A percentile compares a stretch with the other conserved stretches of the same genome.
Evolutionary conservation across 108 stramenopile genomes (phyloP).

Genomic region (Aurantiochytrium sp.): DNA sequence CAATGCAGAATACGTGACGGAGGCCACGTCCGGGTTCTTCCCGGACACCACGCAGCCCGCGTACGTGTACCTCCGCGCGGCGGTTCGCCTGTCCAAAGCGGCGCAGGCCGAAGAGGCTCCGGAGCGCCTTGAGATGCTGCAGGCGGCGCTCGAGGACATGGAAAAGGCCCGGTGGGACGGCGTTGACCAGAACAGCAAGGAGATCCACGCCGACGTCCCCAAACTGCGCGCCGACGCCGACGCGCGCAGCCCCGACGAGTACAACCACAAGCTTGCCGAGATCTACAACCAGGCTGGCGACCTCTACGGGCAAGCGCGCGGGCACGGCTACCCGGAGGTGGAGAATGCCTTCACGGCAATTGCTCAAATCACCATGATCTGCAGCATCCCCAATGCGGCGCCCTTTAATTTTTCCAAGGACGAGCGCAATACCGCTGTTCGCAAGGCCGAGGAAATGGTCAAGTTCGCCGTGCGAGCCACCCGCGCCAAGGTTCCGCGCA

Average conservation of each 20-base stretch:
- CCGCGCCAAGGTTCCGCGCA: not conserved
- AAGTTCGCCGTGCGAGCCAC: not conserved
- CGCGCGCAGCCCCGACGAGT: conserved; percentile 15
- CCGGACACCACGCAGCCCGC: conserved; percentile 18
- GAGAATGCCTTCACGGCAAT: not conserved
- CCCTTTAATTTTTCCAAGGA: not conserved
- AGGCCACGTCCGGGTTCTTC: not conserved
- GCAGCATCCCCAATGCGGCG: not conserved
- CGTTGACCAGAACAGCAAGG: not conserved
- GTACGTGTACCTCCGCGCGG: not conserved
- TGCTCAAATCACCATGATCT: not conserved
- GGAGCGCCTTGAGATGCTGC: not conserved
- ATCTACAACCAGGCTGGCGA: not conserved
- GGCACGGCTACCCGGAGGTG: not conserved
- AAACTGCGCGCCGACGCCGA: not conserved
- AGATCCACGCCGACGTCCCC: not conserved
- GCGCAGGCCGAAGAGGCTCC: not conserved
- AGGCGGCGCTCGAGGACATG: not conserved
- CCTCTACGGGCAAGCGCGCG: not conserved
- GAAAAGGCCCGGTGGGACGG: not conserved
- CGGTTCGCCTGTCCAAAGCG: not conserved
- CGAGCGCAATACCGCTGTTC: not conserved
- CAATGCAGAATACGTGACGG: not conserved
- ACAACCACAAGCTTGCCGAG: conserved; percentile 22
- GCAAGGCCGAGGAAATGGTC: not conserved